Evolutionary conservation across 2,329 filamentous ascomycete genomes (phyloP).

Genomic region (Alternaria hordeiaustralica): DNA sequence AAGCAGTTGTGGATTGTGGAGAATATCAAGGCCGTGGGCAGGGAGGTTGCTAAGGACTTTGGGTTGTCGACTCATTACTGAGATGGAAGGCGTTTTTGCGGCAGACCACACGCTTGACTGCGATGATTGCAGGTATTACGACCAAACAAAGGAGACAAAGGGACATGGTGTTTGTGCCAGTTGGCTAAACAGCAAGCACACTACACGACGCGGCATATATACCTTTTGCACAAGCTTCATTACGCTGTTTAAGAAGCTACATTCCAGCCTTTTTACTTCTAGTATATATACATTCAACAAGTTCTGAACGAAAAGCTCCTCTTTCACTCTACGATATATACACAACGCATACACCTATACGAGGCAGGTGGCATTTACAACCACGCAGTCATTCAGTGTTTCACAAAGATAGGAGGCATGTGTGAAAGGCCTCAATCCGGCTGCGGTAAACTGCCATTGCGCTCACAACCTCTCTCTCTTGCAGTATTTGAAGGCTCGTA

Average conservation of each 20-base stretch:
- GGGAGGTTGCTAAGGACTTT: constrained; percentile 47
- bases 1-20: constrained; percentile 47
- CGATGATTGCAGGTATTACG: neutral
- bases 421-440: neutral
- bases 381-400: neutral
- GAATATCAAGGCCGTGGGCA: constrained; percentile 40
- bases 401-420: neutral
- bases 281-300: neutral
- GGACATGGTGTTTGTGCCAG: neutral
- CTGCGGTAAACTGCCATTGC: neutral
- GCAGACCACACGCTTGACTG: neutral
- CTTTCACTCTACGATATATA: neutral
- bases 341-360: accelerated
- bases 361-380: neutral
- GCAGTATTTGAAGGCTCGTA: no score
- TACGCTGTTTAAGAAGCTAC: neutral
- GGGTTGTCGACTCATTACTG: constrained; percentile 7
- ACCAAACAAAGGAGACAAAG: neutral
- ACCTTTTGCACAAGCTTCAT: neutral
- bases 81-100: neutral
- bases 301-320: neutral
- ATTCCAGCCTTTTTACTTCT: neutral
- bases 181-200: neutral
- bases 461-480: neutral
- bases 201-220: neutral